Percentiles rank a stretch among this genome's conserved stretches.
phyloP scores from a whole-genome alignment of 2,329 filamentous ascomycete genomes.

The Trematosphaeria pertusa region DNA sequence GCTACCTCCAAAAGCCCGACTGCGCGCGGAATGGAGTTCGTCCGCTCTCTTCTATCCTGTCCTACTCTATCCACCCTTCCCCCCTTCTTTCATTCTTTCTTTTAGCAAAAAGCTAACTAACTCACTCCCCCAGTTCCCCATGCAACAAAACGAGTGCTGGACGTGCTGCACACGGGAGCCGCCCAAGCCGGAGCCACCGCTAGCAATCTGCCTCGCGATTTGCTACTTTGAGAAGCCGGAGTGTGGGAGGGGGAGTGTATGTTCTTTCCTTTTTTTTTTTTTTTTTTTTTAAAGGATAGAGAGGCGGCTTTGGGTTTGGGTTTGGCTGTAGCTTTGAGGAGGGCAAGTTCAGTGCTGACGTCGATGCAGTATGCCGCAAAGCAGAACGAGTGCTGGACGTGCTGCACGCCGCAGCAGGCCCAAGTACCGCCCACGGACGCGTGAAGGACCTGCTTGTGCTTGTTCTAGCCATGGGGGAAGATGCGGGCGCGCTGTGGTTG shows the following conservation, averaged over 20 bases:
- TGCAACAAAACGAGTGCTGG: not conserved
- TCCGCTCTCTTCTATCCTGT: too few species aligned
- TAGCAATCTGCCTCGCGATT: not conserved
- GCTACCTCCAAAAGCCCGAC: not conserved
- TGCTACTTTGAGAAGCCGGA: not conserved
- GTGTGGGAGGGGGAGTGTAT: too few species aligned
- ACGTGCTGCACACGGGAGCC: slow-evolving; percentile 3
- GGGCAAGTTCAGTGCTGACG: not conserved
- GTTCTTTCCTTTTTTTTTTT: too few species aligned
- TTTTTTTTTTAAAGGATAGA: too few species aligned
- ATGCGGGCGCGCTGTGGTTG: too few species aligned
- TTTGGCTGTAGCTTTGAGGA: too few species aligned
- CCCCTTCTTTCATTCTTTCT: not conserved
- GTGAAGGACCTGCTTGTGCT: too few species aligned
- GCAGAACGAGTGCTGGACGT: not conserved
- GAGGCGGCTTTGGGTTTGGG: too few species aligned
- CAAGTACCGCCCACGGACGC: too few species aligned
- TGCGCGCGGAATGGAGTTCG: not conserved
- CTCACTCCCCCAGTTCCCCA: not conserved
- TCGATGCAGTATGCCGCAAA: not conserved
- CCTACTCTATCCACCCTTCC: too few species aligned
- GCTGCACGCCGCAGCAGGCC: not conserved
- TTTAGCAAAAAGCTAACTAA: too few species aligned
- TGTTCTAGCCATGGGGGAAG: too few species aligned
- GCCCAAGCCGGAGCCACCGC: not conserved